Evolutionary conservation across 768 basidiomycete species (phyloP).

Genomic region (Candolleomyces efflorescens): DNA sequence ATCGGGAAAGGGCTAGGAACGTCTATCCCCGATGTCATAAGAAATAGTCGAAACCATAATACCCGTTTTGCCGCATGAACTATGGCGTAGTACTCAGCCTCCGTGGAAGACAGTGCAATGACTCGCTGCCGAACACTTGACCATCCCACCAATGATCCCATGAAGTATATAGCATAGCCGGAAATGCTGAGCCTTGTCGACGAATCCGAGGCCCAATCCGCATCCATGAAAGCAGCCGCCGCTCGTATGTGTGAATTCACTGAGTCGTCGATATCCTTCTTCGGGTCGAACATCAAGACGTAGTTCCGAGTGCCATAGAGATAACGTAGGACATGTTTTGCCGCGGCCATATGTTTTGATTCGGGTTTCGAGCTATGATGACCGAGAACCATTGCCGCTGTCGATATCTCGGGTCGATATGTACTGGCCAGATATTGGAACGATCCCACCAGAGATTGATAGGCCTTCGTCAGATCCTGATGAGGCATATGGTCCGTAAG

Average conservation of each 20-base stretch:
- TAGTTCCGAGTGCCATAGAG: slow-evolving; percentile 19
- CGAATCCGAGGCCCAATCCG: slow-evolving; percentile 22
- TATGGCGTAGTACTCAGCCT: slow-evolving; percentile 34
- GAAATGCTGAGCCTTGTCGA: slow-evolving; percentile 22
- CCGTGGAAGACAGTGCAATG: slow-evolving; percentile 28
- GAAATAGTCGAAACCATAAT: slow-evolving; percentile 24
- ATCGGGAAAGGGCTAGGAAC: slow-evolving; percentile 13
- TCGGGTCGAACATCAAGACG: slow-evolving; percentile 9
- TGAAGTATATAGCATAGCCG: slow-evolving; percentile 27
- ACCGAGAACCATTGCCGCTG: slow-evolving; percentile 19
- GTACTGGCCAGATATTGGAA: slow-evolving; percentile 20
- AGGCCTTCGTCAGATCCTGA: not conserved
- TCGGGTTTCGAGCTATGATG: slow-evolving; percentile 21
- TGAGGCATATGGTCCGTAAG: not conserved
- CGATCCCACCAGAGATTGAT: slow-evolving; percentile 14
- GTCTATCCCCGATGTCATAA: slow-evolving; percentile 6
- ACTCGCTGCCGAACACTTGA: slow-evolving; percentile 25
- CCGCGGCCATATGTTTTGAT: slow-evolving; percentile 18
- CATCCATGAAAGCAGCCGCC: slow-evolving; percentile 17
- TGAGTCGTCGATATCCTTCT: not conserved
- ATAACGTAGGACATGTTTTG: slow-evolving; percentile 23
- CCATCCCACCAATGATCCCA: slow-evolving; percentile 25
- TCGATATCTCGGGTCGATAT: slow-evolving; percentile 28
- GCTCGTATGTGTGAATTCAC: slow-evolving; percentile 5
- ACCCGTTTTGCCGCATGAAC: slow-evolving; percentile 22